Percentiles rank a stretch among this genome's conserved stretches.
Evolutionary conservation across 1,284 basidiomycete species (phyloP).

Genomic region (Lentinula novae-zelandiae): DNA sequence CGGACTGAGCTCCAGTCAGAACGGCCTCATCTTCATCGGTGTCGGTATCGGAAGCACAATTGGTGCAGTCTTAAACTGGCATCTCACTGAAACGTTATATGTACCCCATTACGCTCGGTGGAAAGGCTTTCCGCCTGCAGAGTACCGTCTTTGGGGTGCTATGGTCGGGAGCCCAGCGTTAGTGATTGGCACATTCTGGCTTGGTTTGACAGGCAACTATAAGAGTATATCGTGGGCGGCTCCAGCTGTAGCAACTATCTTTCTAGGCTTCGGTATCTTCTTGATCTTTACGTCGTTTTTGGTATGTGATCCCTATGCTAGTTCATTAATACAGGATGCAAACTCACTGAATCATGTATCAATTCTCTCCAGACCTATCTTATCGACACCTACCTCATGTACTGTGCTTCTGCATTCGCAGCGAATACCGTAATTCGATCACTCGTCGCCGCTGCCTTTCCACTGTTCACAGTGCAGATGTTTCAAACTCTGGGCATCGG

Average conservation of each 20-base stretch:
- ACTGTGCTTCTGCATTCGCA: slow-evolving; percentile 68
- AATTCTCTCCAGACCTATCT: slow-evolving; percentile 44
- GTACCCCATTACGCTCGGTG: slow-evolving; percentile 45
- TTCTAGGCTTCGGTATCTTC: slow-evolving; percentile 50
- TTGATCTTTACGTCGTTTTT: slow-evolving; percentile 63
- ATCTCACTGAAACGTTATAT: slow-evolving; percentile 33
- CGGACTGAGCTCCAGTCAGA: slow-evolving; percentile 53
- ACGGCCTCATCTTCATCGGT: slow-evolving; percentile 69
- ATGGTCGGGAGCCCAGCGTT: slow-evolving; percentile 51
- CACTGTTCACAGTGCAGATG: slow-evolving; percentile 43
- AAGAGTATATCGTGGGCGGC: slow-evolving; percentile 56
- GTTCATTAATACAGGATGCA: neutral
- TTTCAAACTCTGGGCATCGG: slow-evolving; percentile 12
- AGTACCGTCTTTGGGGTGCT: slow-evolving; percentile 51
- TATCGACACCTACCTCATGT: slow-evolving; percentile 63
- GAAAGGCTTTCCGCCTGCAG: slow-evolving; percentile 56
- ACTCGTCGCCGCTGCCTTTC: slow-evolving; percentile 63
- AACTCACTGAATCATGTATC: neutral
- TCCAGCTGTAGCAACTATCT: slow-evolving; percentile 47
- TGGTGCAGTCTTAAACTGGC: slow-evolving; percentile 44
- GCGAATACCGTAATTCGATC: slow-evolving; percentile 70
- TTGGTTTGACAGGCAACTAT: slow-evolving; percentile 67
- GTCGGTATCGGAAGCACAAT: slow-evolving; percentile 63
- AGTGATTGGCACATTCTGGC: slow-evolving; percentile 53
- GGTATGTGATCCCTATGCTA: slow-evolving; percentile 30